phyloP scores from a whole-genome alignment of 352 stramenopile genomes.

The Phytophthora sp. region DNA sequence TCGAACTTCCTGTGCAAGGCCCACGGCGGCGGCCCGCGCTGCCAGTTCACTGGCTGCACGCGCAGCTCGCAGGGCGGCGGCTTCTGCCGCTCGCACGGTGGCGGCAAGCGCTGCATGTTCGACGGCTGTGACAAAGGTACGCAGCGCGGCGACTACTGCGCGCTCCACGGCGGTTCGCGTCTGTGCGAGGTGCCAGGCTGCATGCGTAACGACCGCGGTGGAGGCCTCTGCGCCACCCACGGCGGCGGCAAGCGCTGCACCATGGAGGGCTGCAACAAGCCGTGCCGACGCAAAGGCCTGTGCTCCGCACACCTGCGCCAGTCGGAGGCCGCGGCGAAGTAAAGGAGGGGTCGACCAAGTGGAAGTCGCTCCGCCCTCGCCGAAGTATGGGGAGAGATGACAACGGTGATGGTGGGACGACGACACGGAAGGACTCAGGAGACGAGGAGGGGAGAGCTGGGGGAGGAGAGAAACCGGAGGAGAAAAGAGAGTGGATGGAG shows the following conservation, averaged over 20 bases:
- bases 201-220: conserved; percentile 86
- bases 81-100: conserved; percentile 86
- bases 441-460: conserved; percentile 11
- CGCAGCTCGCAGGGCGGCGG: conserved; percentile 80
- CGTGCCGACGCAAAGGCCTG: conserved; percentile 81
- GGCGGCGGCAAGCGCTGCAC: conserved; percentile 86
- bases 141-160: conserved; percentile 88
- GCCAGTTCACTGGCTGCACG: conserved; percentile 68
- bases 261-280: conserved; percentile 69
- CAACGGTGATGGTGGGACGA: conserved; percentile 31
- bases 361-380: conserved; percentile 24
- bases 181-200: conserved; percentile 82
- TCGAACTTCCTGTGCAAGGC: conserved; percentile 88
- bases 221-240: conserved; percentile 73
- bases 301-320: conserved; percentile 79
- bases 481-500: conserved; percentile 26
- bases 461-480: conserved; percentile 32
- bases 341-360: conserved; percentile 29
- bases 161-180: conserved; percentile 83
- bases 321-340: conserved; percentile 19
- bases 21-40: conserved; percentile 86
- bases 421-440: conserved; percentile 10
- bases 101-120: conserved; percentile 87
- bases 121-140: conserved; percentile 88
- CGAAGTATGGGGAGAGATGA: conserved; percentile 14